Evolutionary conservation across 116 monocot species (phyloP), one percentile per base, ranked within the genome.

Genomic region (Papilionanthe hybrid): DNA sequence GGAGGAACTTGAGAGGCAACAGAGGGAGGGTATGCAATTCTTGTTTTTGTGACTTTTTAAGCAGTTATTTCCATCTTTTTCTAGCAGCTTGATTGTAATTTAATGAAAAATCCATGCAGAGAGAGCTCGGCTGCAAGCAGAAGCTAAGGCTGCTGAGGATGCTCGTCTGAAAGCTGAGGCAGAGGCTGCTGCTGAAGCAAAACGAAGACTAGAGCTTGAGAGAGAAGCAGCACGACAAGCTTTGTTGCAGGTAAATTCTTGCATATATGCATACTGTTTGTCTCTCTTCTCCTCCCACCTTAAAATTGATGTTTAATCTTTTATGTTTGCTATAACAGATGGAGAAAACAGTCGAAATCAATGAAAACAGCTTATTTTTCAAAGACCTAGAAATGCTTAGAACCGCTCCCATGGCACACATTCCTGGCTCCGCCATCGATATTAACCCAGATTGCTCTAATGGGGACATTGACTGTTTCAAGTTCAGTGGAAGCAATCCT

Each of bases 181-280:
- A 65, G 84, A 83, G 60, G 91, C 89, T 77, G 88, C 86, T 7
- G 86, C 87, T 22, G 92, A 92, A 82, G 93, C 96, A 43, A 96
- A 93, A 84, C 84, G 85, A 30, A 87, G 86, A 79, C 77, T 86
- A 55, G 89, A 93, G 76, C 85, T 84, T 42, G 92, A 96, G 86
- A 89, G 96, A 81, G 96, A 96, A 82, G 92, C 93, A 68, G 92
- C 96, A 66, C 93, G 96, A 1, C 87, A 92, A 79, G 96, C 92
- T 77, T 84, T 96, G 83, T 60, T 91, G 78, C 86, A 93, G 91
- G 96, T 90, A 82, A 75, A 30, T 82, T 19, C 17, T 66, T 27
- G 9, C 7, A 49, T 45, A 32, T 43, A 41, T 56, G 57, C 10
- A 32, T 15, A 18, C 27, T 27, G 73, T 18, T 45, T 47, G 41